Evolutionary conservation across 495 filamentous ascomycete genomes (phyloP).

Genomic region (Annulohypoxylon maeteangense): DNA sequence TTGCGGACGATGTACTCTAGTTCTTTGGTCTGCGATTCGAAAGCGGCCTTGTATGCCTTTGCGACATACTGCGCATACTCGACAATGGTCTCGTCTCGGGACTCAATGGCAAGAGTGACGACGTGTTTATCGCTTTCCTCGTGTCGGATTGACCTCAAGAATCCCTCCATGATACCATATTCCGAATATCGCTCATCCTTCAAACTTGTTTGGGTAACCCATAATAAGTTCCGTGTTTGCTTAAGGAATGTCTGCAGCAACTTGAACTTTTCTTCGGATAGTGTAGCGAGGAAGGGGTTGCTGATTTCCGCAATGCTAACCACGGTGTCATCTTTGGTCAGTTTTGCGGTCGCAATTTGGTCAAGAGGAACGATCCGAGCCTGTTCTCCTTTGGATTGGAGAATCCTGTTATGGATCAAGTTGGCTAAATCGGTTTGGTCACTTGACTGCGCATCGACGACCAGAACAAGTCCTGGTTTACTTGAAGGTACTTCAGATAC

Average conservation of each 20-base stretch:
- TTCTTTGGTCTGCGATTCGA: conserved; percentile 36
- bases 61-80: conserved; percentile 29
- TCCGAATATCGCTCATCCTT: conserved; percentile 39
- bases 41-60: conserved; percentile 34
- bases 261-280: conserved; percentile 48
- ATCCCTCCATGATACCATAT: conserved; percentile 39
- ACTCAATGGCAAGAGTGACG: conserved; percentile 45
- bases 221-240: conserved; percentile 43
- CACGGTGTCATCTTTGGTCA: conserved; percentile 45
- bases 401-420: conserved; percentile 11
- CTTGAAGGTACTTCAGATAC: background rate
- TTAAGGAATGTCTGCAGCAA: conserved; percentile 52
- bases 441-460: conserved; percentile 33
- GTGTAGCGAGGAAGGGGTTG: conserved; percentile 53
- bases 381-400: conserved; percentile 12
- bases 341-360: conserved; percentile 16
- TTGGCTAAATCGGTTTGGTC: conserved; percentile 27
- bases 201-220: conserved; percentile 37
- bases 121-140: conserved; percentile 47
- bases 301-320: conserved; percentile 60
- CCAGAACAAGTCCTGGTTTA: conserved; percentile 18
- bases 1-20: conserved; percentile 47
- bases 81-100: background rate
- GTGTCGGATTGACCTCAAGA: conserved; percentile 44
- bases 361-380: conserved; percentile 26